Percentiles rank a stretch among this genome's conserved stretches.
These are phyloP conservation scores for Citrus reticulata DNA, from an alignment of 345 rosid genomes.

Conservation along the genomic window DNA sequence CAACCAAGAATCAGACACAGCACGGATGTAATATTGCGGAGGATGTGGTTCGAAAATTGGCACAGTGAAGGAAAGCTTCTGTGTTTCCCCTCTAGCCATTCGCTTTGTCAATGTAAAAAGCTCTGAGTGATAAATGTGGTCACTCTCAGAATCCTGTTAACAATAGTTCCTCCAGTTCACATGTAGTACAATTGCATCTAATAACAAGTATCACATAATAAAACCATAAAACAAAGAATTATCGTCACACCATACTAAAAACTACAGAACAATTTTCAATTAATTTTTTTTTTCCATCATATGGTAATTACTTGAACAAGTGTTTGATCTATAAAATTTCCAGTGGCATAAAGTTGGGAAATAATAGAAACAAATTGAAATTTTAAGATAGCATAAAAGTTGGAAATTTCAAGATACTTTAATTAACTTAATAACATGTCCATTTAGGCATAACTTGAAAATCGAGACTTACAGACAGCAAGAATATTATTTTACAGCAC, in stretches of 20 bases:
- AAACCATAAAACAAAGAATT: background rate
- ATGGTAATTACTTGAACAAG: background rate
- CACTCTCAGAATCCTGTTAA: conserved; percentile 93
- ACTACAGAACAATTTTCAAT: background rate
- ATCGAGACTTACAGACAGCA: background rate
- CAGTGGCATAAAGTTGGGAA: background rate
- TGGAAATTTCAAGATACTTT: background rate
- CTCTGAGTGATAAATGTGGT: conserved; percentile 95
- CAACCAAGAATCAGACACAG: conserved; percentile 98
- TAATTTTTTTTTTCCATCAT: background rate
- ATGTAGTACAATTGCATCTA: background rate
- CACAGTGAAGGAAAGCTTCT: conserved; percentile 87
- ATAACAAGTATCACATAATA: background rate
- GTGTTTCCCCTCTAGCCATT: conserved; percentile 83
- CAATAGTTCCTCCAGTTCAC: conserved; percentile 11
- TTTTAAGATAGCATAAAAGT: background rate
- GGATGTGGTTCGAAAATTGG: conserved; percentile 99
- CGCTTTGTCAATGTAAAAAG: conserved; percentile 84
- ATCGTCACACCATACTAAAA: background rate
- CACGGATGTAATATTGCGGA: conserved; percentile 91
- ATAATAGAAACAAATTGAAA: background rate
- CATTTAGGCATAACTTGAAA: background rate
- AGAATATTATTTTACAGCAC: background rate
- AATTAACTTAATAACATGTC: background rate
- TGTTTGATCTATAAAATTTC: background rate